Evolutionary conservation across 768 basidiomycete species (phyloP).

Genomic region (Phlegmacium glaucopus): DNA sequence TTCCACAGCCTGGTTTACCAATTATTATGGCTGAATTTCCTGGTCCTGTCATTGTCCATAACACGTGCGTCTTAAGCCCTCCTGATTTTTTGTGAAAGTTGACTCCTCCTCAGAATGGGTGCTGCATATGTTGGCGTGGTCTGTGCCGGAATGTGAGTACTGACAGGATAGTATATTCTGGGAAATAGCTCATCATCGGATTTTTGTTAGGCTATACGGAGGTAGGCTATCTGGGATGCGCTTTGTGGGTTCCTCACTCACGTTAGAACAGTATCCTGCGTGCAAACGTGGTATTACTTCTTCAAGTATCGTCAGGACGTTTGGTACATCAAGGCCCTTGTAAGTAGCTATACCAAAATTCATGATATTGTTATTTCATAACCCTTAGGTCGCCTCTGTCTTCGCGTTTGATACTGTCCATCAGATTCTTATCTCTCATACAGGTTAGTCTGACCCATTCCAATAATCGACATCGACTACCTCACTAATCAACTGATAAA

Average conservation of each 20-base stretch:
- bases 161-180: neutral
- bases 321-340: slow-evolving; percentile 51
- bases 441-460: slow-evolving; percentile 27
- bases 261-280: slow-evolving; percentile 42
- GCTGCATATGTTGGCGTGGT: slow-evolving; percentile 50
- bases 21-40: slow-evolving; percentile 8
- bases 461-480: neutral
- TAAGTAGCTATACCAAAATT: slow-evolving; percentile 16
- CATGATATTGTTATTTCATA: neutral
- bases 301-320: slow-evolving; percentile 44
- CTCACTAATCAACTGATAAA: neutral
- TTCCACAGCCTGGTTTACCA: neutral
- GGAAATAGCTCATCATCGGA: neutral
- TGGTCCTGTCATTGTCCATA: slow-evolving; percentile 14
- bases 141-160: slow-evolving; percentile 40
- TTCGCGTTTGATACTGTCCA: slow-evolving; percentile 51
- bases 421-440: slow-evolving; percentile 53
- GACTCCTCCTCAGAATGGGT: slow-evolving; percentile 37
- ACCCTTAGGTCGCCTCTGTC: slow-evolving; percentile 40
- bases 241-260: neutral
- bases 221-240: slow-evolving; percentile 28
- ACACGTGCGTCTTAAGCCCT: slow-evolving; percentile 17
- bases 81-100: neutral
- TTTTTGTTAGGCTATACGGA: slow-evolving; percentile 42
- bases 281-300: slow-evolving; percentile 57